Evolutionary conservation across 2,329 filamentous ascomycete genomes (phyloP), one percentile per base, ranked within the genome.

Genomic region (Dactylonectria macrodidyma): DNA sequence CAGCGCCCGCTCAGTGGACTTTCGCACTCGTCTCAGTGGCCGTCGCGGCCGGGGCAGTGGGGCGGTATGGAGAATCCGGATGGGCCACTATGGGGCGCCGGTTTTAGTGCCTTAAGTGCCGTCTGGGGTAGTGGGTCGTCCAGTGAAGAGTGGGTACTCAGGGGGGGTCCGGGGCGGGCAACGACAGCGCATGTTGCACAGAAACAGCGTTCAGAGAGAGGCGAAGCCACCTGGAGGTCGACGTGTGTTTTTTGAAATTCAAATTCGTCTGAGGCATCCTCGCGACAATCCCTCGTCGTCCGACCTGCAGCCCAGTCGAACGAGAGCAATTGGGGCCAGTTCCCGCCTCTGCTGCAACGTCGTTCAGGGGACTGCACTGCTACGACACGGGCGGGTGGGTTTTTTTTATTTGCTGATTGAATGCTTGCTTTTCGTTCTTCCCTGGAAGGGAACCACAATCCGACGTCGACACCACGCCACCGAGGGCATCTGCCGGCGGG

Each of bases 401-500:
- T 30, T 30, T 30, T 30, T 30, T 30, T 30, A 30, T 30, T 30
- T 30, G 26, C 26, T 30, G 26, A 30, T 30, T 30, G 26, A 30
- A 30, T 30, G 26, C 26, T 30, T 30, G 26, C 26, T 22, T 36
- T 54, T 54, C n/a, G 19, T 19, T 19, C 19, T 19, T 38, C n/a
- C 14, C 16, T 54, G 30, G 19, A 19, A 19, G 19, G 19, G 19
- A 19, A 19, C 19, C 19, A 19, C 19, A 19, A 19, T 33, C 30
- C 51, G n/a, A 54, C 51, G 51, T 54, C 30, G 51, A 54, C 51
- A 54, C 51, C 51, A 54, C 51, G 51, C 51, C 51, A 54, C 51
- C n/a, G 33, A 19, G 12, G 12, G 33, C 51, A 54, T 38, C 30
- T 54, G 33, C 51, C 51, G 51, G 33, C 51, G 51, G 51, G 51